Evolutionary conservation across 2,329 filamentous ascomycete species (phyloP).

Genomic region (Colletotrichum truncatum): DNA sequence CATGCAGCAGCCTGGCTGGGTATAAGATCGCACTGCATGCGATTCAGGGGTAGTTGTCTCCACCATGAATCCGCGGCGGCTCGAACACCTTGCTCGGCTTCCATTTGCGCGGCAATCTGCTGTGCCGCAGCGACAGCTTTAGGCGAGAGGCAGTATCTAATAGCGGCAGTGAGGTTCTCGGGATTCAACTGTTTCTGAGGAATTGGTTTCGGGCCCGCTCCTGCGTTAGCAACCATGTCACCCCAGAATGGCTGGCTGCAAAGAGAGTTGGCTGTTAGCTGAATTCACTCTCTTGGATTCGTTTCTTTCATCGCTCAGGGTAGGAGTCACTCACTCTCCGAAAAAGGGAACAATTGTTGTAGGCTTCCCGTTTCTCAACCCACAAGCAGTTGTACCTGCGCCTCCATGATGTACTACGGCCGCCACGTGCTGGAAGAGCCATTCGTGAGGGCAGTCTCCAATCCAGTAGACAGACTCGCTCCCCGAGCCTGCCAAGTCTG

Average conservation of each 20-base stretch:
- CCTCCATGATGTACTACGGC: constrained; percentile 21
- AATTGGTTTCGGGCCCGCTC: constrained; percentile 48
- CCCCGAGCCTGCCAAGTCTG: constrained; percentile 41
- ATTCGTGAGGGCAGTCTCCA: constrained; percentile 19
- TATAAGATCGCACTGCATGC: constrained; percentile 9
- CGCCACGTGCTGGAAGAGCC: constrained; percentile 12
- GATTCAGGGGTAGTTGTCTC: neutral
- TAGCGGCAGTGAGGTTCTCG: constrained; percentile 45
- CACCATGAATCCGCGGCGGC: constrained; percentile 54
- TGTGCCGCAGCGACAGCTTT: constrained; percentile 18
- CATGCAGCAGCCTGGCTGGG: constrained; percentile 1
- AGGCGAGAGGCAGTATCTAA: constrained; percentile 42
- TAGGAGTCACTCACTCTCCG: constrained; percentile 5
- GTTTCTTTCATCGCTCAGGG: neutral
- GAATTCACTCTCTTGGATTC: neutral
- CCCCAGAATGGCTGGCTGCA: constrained; percentile 50
- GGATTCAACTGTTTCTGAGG: constrained; percentile 44
- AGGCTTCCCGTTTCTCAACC: constrained; percentile 10
- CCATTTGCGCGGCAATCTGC: neutral
- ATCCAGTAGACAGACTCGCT: constrained; percentile 35
- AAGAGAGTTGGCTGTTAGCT: neutral
- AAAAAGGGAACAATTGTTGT: constrained; percentile 16
- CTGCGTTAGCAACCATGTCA: constrained; percentile 47
- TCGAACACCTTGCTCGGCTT: neutral
- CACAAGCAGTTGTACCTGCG: constrained; percentile 19